A percentile compares a stretch with the other conserved stretches of the same genome.
These are phyloP conservation scores for Centaurea solstitialis DNA, from an alignment of 129 eudicot species.

Conservation along the genomic window DNA sequence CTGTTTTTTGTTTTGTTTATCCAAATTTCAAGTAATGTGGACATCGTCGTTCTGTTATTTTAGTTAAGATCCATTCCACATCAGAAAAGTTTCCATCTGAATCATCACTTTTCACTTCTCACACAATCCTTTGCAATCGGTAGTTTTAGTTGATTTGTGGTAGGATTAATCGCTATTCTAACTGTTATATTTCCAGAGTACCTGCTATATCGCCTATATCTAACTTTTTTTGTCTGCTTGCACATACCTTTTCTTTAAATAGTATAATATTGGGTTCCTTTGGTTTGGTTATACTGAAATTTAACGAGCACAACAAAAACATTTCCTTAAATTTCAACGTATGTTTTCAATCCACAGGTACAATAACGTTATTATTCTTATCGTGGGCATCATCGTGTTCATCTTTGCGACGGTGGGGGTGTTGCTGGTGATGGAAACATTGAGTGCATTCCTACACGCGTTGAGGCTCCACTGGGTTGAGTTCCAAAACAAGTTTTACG, in stretches of 20 bases:
- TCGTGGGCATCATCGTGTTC: conserved; percentile 70
- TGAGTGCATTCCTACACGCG: conserved; percentile 95
- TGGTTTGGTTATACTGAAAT: background rate
- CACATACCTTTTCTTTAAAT: background rate
- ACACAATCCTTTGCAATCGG: too few relatives aligned
- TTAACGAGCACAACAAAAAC: background rate
- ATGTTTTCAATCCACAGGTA: conserved; percentile 43
- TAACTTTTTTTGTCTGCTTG: too few relatives aligned
- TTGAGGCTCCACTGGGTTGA: conserved; percentile 99
- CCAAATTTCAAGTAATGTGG: too few relatives aligned
- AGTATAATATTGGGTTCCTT: background rate
- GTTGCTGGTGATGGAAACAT: conserved; percentile 91
- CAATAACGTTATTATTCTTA: conserved; percentile 55
- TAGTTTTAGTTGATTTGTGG: too few relatives aligned
- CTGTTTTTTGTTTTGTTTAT: too few relatives aligned
- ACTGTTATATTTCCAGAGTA: too few relatives aligned
- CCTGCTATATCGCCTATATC: too few relatives aligned
- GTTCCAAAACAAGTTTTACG: conserved; percentile 90
- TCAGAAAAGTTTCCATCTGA: too few relatives aligned
- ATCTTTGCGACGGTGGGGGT: conserved; percentile 90
- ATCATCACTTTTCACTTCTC: too few relatives aligned
- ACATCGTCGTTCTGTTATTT: too few relatives aligned
- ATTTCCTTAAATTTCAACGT: background rate
- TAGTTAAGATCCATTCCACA: too few relatives aligned
- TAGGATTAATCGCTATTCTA: too few relatives aligned